A percentile compares a stretch with the other conserved stretches of the same genome.
phyloP scores from a whole-genome alignment of 805 yeast genomes.

The Saccharomyces mikatae region DNA sequence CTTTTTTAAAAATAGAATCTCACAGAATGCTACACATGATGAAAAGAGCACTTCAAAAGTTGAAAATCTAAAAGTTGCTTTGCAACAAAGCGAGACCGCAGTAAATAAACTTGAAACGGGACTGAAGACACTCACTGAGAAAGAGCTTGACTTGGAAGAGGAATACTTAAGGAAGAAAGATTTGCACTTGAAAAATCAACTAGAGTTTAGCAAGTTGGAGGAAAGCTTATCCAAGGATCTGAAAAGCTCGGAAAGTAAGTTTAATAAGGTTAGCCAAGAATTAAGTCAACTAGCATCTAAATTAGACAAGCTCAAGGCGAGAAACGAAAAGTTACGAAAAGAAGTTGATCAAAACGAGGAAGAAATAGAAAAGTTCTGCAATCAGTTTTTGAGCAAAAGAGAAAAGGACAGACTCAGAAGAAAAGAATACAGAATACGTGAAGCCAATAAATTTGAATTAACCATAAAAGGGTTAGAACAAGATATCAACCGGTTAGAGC shows the following conservation, averaged over 20 bases:
- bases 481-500: constrained; percentile 27
- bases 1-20: constrained; percentile 38
- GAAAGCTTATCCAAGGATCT: constrained; percentile 14
- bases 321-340: constrained; percentile 20
- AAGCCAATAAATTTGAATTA: constrained; percentile 25
- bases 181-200: constrained; percentile 28
- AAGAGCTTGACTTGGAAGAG: constrained; percentile 27
- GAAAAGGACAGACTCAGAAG: constrained; percentile 18
- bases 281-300: constrained; percentile 15
- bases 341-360: constrained; percentile 20
- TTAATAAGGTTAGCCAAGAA: constrained; percentile 17
- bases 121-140: constrained; percentile 9
- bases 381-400: constrained; percentile 16
- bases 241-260: constrained; percentile 6
- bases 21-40: constrained; percentile 45
- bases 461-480: constrained; percentile 29
- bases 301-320: constrained; percentile 15
- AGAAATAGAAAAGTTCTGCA: constrained; percentile 17
- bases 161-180: constrained; percentile 32
- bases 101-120: constrained; percentile 15
- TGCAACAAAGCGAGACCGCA: constrained; percentile 32
- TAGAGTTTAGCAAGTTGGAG: constrained; percentile 24
- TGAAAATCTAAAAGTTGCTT: constrained; percentile 39
- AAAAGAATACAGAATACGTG: constrained; percentile 19
- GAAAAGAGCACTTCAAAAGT: constrained; percentile 47